Percentiles rank a stretch among this genome's conserved stretches.
Conservation (phyloP, 169 alveolate species). For the Plasmodium malariae region DNA sequence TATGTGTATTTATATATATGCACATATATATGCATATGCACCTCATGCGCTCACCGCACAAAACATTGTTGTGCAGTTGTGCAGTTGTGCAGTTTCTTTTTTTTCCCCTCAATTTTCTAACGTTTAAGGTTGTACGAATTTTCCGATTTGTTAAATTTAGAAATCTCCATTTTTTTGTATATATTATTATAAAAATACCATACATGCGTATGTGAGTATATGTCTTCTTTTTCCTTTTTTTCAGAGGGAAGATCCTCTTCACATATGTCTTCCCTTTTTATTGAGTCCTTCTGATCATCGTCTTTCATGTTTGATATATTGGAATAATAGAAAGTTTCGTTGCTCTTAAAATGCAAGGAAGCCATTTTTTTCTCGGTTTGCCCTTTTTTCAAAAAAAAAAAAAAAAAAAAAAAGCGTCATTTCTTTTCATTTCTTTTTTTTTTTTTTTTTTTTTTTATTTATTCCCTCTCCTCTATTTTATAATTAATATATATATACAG, state of each 20-base stretch:
- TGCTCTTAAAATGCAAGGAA: slow-evolving; percentile 47
- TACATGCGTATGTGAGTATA: slow-evolving; percentile 45
- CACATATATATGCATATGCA: too few species aligned
- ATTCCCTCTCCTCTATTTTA: too few species aligned
- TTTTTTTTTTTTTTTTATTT: too few species aligned
- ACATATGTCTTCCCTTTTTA: neutral
- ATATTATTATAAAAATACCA: slow-evolving; percentile 57
- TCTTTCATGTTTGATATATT: slow-evolving; percentile 39
- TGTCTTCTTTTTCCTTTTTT: slow-evolving; percentile 9
- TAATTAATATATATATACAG: too few species aligned
- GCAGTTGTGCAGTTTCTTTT: neutral
- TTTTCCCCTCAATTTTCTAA: slow-evolving; percentile 11
- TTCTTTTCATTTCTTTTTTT: too few species aligned
- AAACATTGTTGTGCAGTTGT: neutral
- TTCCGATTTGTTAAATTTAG: slow-evolving; percentile 15
- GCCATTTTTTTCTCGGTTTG: slow-evolving; percentile 14
- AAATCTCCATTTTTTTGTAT: slow-evolving; percentile 66
- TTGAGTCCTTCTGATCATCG: slow-evolving; percentile 4
- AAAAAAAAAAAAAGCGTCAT: neutral
- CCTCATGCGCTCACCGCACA: too few species aligned
- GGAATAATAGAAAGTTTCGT: slow-evolving; percentile 49
- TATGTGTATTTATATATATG: too few species aligned
- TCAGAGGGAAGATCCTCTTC: neutral
- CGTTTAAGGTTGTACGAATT: slow-evolving; percentile 39
- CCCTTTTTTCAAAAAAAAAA: neutral